A percentile compares a stretch with the other conserved stretches of the same genome.
phyloP scores from a whole-genome alignment of 345 rosid genomes.

The Lepidium didymum region DNA sequence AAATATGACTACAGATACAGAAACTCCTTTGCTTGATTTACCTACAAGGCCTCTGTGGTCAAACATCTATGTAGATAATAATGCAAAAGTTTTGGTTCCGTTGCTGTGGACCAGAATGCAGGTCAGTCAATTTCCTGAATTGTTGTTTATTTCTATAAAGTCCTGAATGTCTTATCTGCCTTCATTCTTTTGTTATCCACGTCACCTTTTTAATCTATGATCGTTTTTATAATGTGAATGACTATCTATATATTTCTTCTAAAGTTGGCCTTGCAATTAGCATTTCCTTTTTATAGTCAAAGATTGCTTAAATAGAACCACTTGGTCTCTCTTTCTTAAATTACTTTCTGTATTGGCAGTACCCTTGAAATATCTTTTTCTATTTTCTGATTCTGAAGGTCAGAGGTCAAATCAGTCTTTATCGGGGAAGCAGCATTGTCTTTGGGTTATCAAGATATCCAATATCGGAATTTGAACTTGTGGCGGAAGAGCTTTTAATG shows the following conservation, averaged over 20 bases:
- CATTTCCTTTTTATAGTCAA: not conserved
- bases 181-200: constrained; percentile 2
- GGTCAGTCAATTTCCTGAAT: constrained; percentile 37
- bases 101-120: constrained; percentile 96
- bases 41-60: constrained; percentile 81
- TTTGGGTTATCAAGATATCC: constrained; percentile 84
- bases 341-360: not conserved
- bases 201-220: not conserved
- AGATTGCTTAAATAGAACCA: not conserved
- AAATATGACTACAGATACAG: constrained; percentile 77
- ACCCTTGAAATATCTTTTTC: not conserved
- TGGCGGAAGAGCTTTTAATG: constrained; percentile 96
- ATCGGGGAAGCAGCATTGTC: constrained; percentile 75
- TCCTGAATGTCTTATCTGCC: not conserved
- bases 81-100: constrained; percentile 91
- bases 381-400: constrained; percentile 47
- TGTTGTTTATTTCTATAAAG: not conserved
- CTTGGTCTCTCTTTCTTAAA: constrained; percentile 10
- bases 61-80: constrained; percentile 83
- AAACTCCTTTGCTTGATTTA: constrained; percentile 91
- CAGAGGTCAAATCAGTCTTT: constrained; percentile 88
- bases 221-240: not conserved
- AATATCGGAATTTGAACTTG: constrained; percentile 96
- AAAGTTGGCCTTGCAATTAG: not conserved
- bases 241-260: not conserved